These are phyloP conservation scores for Lentinula aciculospora DNA, from an alignment of 768 basidiomycete genomes.

Conservation along the genomic window DNA sequence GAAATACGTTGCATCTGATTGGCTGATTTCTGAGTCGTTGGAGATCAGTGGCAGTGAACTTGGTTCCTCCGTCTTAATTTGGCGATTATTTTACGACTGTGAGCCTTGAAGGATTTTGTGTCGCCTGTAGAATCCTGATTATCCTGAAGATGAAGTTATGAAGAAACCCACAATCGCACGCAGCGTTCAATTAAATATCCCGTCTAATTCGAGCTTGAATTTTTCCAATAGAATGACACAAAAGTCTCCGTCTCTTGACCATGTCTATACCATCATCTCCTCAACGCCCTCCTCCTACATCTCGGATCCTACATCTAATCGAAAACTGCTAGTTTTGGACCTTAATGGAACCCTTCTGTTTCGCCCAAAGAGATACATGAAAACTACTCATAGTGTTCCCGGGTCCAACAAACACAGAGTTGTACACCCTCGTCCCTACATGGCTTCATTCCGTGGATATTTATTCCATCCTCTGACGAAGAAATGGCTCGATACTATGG, in stretches of 20 bases:
- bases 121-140: neutral
- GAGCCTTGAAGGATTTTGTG: no score
- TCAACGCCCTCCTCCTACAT: neutral
- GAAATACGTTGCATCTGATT: neutral
- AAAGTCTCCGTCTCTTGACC: neutral
- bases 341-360: slow-evolving; percentile 71
- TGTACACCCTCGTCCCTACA: slow-evolving; percentile 60
- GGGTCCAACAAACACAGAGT: slow-evolving; percentile 13
- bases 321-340: slow-evolving; percentile 72
- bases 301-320: slow-evolving; percentile 18
- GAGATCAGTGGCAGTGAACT: neutral
- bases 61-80: no score
- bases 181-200: neutral
- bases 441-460: slow-evolving; percentile 55
- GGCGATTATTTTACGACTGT: no score
- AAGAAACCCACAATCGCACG: neutral
- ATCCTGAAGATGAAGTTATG: neutral
- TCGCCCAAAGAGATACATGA: slow-evolving; percentile 29
- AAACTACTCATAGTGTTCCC: slow-evolving; percentile 1
- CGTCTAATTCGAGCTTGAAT: no score
- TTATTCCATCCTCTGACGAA: slow-evolving; percentile 56
- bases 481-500: slow-evolving; percentile 76
- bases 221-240: neutral
- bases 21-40: neutral
- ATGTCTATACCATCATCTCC: neutral